Percentiles rank a stretch among this genome's conserved stretches.
These are phyloP conservation scores for Penicillium sp. DNA, from an alignment of 2,329 filamentous ascomycete species.

Conservation along the genomic window DNA sequence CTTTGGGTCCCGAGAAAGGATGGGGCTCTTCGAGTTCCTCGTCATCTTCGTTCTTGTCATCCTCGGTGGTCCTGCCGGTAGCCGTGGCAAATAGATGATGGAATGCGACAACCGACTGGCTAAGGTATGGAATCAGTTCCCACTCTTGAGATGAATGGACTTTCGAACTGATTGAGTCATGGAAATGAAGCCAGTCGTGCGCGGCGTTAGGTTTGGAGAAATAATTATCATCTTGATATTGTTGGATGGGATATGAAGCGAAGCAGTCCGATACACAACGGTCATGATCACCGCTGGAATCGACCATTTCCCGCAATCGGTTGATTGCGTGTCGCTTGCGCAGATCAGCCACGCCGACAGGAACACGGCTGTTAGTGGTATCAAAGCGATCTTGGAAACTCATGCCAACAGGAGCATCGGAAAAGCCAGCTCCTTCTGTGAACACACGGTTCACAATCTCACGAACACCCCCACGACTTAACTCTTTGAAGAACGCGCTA, in stretches of 20 bases:
- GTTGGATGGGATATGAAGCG: conserved; percentile 76
- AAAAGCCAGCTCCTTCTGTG: conserved; percentile 62
- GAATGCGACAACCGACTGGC: conserved; percentile 81
- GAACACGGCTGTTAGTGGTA: conserved; percentile 25
- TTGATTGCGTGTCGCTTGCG: conserved; percentile 59
- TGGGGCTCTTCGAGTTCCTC: conserved; percentile 53
- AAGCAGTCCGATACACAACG: conserved; percentile 71
- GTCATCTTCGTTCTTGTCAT: conserved; percentile 47
- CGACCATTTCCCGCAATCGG: conserved; percentile 59
- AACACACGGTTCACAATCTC: conserved; percentile 67
- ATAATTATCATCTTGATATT: conserved; percentile 89
- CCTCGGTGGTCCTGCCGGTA: conserved; percentile 47
- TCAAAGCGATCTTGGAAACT: conserved; percentile 38
- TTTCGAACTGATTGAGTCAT: conserved; percentile 75
- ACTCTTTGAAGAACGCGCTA: conserved; percentile 53
- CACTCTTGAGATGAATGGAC: conserved; percentile 86
- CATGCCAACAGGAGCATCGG: conserved; percentile 41
- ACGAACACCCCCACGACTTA: conserved; percentile 62
- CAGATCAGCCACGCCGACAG: conserved; percentile 59
- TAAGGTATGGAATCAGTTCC: conserved; percentile 85
- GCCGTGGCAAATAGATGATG: conserved; percentile 85
- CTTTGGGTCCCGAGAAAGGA: conserved; percentile 78
- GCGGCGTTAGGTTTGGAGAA: conserved; percentile 82
- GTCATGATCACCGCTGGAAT: conserved; percentile 62
- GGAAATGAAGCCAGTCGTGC: conserved; percentile 95